These are phyloP conservation scores for Calvatia gigantea DNA, from an alignment of 768 basidiomycete genomes.

Conservation along the genomic window DNA sequence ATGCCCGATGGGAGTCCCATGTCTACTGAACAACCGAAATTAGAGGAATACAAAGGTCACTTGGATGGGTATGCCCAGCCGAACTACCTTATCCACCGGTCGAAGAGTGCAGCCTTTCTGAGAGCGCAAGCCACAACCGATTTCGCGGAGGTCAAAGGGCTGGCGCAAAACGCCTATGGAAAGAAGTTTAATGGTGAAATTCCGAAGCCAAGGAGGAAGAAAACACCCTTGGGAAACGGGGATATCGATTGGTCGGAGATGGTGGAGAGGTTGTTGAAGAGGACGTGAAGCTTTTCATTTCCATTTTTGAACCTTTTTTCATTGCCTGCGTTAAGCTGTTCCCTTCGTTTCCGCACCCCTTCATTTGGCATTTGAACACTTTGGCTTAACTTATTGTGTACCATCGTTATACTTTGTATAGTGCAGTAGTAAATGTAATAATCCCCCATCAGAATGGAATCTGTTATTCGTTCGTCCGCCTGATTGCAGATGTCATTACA, in stretches of 20 bases:
- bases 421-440: conserved; percentile 1
- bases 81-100: conserved; percentile 64
- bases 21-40: conserved; percentile 18
- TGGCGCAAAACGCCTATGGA: conserved; percentile 54
- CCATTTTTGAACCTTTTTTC: neutral
- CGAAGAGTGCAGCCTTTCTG: conserved; percentile 61
- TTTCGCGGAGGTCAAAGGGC: conserved; percentile 65
- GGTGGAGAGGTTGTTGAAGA: conserved; percentile 29
- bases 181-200: conserved; percentile 32
- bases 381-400: conserved; percentile 5
- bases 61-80: conserved; percentile 51
- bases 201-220: conserved; percentile 19
- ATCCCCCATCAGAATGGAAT: neutral
- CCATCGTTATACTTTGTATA: neutral
- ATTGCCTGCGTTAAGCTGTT: neutral
- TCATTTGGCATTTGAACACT: neutral
- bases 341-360: neutral
- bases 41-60: conserved; percentile 22
- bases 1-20: conserved; percentile 58
- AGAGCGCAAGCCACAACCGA: conserved; percentile 75
- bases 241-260: conserved; percentile 40
- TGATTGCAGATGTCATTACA: conserved; percentile 1
- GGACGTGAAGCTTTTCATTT: neutral
- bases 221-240: conserved; percentile 33
- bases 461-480: neutral